phyloP scores from a whole-genome alignment of 129 eudicot genomes.

The Helichrysum umbraculigerum region DNA sequence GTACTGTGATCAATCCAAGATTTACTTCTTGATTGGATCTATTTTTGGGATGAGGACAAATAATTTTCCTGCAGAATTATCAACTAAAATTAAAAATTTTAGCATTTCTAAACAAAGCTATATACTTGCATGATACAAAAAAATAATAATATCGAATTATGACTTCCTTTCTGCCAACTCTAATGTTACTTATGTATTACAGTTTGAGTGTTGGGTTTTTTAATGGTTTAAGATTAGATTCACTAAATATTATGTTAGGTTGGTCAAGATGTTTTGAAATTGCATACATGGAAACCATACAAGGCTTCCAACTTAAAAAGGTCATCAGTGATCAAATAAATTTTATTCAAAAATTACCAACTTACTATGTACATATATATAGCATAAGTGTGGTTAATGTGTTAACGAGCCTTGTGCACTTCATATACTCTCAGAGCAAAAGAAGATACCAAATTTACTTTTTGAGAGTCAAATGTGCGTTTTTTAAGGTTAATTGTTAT shows the following conservation, averaged over 20 bases:
- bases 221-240: no score
- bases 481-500: not conserved
- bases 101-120: not conserved
- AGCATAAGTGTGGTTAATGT: not conserved
- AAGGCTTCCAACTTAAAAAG: no score
- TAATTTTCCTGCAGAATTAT: slow-evolving; percentile 1
- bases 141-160: no score
- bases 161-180: no score
- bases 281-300: no score
- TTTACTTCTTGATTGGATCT: not conserved
- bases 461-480: slow-evolving; percentile 1
- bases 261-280: no score
- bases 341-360: no score
- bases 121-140: not conserved
- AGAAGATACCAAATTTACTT: slow-evolving; percentile 20
- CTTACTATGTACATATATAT: not conserved
- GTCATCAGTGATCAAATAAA: no score
- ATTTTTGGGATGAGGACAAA: not conserved
- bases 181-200: no score
- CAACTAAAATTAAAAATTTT: not conserved
- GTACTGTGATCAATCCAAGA: not conserved
- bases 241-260: no score
- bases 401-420: not conserved
- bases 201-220: no score
- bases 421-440: not conserved